Conservation (phyloP, 139 green algal genomes). For the Bryopsis sp. region DNA sequence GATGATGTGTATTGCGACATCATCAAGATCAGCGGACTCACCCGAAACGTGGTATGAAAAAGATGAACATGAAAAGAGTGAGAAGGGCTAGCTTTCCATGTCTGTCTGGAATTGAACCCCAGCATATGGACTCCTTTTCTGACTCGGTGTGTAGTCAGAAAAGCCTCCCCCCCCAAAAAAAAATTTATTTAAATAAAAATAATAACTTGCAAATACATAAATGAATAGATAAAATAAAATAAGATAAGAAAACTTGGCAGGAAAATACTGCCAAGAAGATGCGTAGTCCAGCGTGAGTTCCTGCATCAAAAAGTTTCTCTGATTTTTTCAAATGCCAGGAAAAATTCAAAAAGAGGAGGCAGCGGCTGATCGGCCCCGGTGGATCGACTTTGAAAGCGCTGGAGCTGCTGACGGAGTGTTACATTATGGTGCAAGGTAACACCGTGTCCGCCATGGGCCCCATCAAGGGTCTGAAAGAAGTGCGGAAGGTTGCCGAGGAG, state of each 20-base stretch:
- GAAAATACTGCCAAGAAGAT: too few species aligned
- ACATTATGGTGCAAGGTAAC: slow-evolving; percentile 96
- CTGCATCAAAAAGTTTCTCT: background rate
- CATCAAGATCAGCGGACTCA: slow-evolving; percentile 94
- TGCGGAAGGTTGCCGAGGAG: slow-evolving; percentile 93
- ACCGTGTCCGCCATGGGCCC: slow-evolving; percentile 93
- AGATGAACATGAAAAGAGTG: background rate
- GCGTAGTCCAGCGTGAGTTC: background rate
- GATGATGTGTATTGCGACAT: slow-evolving; percentile 96
- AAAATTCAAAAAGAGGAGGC: slow-evolving; percentile 94
- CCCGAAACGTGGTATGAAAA: background rate
- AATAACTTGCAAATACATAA: too few species aligned
- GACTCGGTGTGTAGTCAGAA: too few species aligned
- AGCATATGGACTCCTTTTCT: too few species aligned
- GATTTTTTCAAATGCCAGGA: slow-evolving; percentile 32
- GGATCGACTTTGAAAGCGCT: slow-evolving; percentile 96
- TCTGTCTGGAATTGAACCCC: background rate
- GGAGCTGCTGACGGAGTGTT: slow-evolving; percentile 95
- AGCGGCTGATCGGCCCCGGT: slow-evolving; percentile 91
- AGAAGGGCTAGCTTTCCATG: background rate
- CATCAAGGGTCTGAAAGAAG: slow-evolving; percentile 86
- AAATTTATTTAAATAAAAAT: too few species aligned
- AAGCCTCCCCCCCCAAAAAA: too few species aligned
- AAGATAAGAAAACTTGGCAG: too few species aligned
- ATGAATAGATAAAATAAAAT: too few species aligned